Percentiles rank a stretch among this genome's conserved stretches.
Evolutionary conservation across 495 filamentous ascomycete species (phyloP).

Genomic region (Sordaria brevicollis): DNA sequence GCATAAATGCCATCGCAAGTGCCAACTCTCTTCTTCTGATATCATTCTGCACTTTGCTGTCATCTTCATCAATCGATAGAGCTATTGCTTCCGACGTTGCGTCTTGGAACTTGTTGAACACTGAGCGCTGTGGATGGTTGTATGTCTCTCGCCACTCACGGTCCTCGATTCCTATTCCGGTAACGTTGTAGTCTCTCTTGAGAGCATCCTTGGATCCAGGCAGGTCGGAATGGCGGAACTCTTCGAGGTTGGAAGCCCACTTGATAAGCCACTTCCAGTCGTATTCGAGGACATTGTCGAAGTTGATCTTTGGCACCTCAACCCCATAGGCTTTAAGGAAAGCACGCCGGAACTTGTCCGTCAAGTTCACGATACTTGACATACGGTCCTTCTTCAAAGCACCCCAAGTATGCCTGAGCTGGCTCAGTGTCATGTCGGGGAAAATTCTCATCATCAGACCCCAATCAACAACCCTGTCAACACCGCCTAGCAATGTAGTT

Average conservation of each 20-base stretch:
- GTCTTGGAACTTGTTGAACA: conserved; percentile 35
- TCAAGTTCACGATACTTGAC: conserved; percentile 55
- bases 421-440: conserved; percentile 44
- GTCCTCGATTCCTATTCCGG: conserved; percentile 21
- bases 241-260: conserved; percentile 47
- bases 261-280: conserved; percentile 67
- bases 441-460: conserved; percentile 56
- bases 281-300: conserved; percentile 56
- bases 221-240: conserved; percentile 24
- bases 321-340: conserved; percentile 70
- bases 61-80: conserved; percentile 6
- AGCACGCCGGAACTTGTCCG: conserved; percentile 62
- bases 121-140: conserved; percentile 30
- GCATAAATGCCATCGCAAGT: conserved; percentile 22
- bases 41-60: not conserved
- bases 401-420: conserved; percentile 52
- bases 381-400: conserved; percentile 46
- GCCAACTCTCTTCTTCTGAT: conserved; percentile 7
- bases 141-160: conserved; percentile 39
- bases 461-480: conserved; percentile 64
- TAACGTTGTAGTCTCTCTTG: conserved; percentile 18
- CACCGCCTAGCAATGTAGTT: conserved; percentile 62
- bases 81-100: conserved; percentile 25
- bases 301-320: conserved; percentile 60
- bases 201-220: conserved; percentile 26